These are phyloP conservation scores for Trichoderma sp. DNA, from an alignment of 2,329 filamentous ascomycete genomes.

Conservation along the genomic window DNA sequence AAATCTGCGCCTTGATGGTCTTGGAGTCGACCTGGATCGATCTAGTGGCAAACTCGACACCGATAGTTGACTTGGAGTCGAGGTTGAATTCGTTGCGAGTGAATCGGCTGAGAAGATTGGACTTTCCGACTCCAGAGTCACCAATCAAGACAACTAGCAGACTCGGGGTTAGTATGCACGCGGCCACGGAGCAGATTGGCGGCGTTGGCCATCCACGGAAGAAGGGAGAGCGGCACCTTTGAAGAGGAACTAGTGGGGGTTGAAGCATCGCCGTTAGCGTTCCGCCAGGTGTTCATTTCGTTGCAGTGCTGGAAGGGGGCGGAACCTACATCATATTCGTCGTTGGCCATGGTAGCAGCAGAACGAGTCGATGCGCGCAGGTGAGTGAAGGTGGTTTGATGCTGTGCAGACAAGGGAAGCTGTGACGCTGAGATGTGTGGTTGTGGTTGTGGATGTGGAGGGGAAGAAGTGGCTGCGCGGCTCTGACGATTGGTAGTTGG, in stretches of 20 bases:
- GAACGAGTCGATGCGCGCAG: background rate
- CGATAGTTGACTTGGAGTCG: conserved; percentile 99
- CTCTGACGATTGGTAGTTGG: conserved; percentile 15
- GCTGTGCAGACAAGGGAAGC: background rate
- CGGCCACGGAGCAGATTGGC: conserved; percentile 20
- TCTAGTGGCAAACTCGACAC: conserved; percentile 97
- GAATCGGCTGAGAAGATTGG: conserved; percentile 98
- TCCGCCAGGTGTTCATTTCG: conserved; percentile 20
- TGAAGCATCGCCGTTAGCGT: conserved; percentile 32
- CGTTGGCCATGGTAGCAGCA: conserved; percentile 82
- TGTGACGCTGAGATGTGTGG: conserved; percentile 8
- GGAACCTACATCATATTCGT: conserved; percentile 95
- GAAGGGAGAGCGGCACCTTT: conserved; percentile 66
- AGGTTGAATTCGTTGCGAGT: conserved; percentile 99
- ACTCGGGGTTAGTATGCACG: conserved; percentile 31
- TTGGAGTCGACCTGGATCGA: conserved; percentile 99
- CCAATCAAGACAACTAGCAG: conserved; percentile 89
- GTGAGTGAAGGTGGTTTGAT: conserved; percentile 2
- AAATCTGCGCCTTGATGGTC: conserved; percentile 99
- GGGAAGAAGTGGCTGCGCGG: conserved; percentile 22
- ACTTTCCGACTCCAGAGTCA: conserved; percentile 99
- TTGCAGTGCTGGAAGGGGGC: conserved; percentile 21
- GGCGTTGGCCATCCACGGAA: conserved; percentile 16
- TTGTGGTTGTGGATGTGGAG: conserved; percentile 23
- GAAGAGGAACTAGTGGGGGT: conserved; percentile 80